Evolutionary conservation across 768 basidiomycete genomes (phyloP), one percentile per base, ranked within the genome.

Genomic region (Termitomyces sp.): DNA sequence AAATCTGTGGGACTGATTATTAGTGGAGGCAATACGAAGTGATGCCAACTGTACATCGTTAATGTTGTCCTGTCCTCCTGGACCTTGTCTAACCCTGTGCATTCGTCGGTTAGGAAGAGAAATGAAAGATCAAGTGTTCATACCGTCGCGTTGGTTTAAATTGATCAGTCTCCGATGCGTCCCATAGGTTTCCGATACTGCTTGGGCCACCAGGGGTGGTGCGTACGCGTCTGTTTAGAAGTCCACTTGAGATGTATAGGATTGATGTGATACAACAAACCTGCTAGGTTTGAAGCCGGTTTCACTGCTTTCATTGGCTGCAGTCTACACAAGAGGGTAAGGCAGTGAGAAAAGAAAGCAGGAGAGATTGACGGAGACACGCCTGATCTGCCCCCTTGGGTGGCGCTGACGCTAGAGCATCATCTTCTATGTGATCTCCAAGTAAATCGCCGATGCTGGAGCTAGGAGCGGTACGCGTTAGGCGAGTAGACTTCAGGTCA

Each of bases 141-240:
- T 71, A 86, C 88, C 83, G 80, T 65, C 89, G 84, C 18, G 88
- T 87, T 5, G 89, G 89, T 64, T 84, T 82, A 69, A 88, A 90
- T 57, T 78, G 75, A 28, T 79, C 74, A 1, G 71, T 64, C 33
- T 75, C 71, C 8, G 78, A 78, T 0, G 71, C 57, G 36, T 75
- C 78, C 77, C 84, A 88, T 44, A 88, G 72, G 66, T 69, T 78
- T 35, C 69, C 63, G 51, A 80, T 69, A 52, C 69, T 77, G 64
- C 74, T 78, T 30, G 67, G 76, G 50, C 79, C 82, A 33, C 79
- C 78, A 44, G 80, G 79, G 38, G 64, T 71, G 54, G 76, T 75
- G 56, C 80, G 77, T 26, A 79, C 77, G 38, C 76, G 77, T 61
- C 79, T 81, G 41, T 23, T 23, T 26, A n/a, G 28, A 13, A 43